A percentile compares a stretch with the other conserved stretches of the same genome.
Conservation (phyloP, 1,139 yeast genomes). For the Scheffersomyces stambukii region DNA sequence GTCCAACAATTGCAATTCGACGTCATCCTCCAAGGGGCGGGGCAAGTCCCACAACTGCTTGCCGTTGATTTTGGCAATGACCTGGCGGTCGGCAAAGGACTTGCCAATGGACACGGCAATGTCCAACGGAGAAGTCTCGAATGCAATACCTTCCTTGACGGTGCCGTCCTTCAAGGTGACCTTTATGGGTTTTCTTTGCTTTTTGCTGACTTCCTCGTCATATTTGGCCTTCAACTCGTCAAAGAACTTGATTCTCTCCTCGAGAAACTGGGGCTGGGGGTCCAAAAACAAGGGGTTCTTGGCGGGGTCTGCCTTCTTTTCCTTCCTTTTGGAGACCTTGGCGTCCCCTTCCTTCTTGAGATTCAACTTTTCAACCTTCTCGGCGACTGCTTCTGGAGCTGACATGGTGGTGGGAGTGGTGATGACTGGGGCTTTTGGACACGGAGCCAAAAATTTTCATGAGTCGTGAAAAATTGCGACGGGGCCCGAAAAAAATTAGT, state of each 20-base stretch:
- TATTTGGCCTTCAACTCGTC: slow-evolving; percentile 76
- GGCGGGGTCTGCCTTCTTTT: slow-evolving; percentile 13
- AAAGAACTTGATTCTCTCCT: slow-evolving; percentile 72
- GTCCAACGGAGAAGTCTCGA: slow-evolving; percentile 87
- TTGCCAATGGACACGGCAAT: slow-evolving; percentile 84
- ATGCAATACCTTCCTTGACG: slow-evolving; percentile 71
- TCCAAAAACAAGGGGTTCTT: slow-evolving; percentile 48
- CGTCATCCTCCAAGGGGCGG: slow-evolving; percentile 82
- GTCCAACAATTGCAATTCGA: slow-evolving; percentile 61
- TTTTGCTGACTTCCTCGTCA: slow-evolving; percentile 65
- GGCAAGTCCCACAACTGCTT: slow-evolving; percentile 91
- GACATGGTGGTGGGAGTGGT: slow-evolving; percentile 2
- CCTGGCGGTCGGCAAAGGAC: slow-evolving; percentile 77
- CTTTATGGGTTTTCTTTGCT: slow-evolving; percentile 57
- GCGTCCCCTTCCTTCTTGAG: neutral
- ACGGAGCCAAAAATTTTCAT: neutral
- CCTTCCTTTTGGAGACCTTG: slow-evolving; percentile 1
- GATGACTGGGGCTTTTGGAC: neutral
- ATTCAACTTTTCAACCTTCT: slow-evolving; percentile 4
- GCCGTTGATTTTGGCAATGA: slow-evolving; percentile 88
- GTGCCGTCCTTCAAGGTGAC: slow-evolving; percentile 87
- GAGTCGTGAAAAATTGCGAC: neutral
- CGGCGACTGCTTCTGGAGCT: slow-evolving; percentile 6
- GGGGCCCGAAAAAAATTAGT: neutral
- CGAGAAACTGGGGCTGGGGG: slow-evolving; percentile 82